Evolutionary conservation across 257 asterid species (phyloP), one percentile per base, ranked within the genome.

Genomic region (Cordia subcordata): DNA sequence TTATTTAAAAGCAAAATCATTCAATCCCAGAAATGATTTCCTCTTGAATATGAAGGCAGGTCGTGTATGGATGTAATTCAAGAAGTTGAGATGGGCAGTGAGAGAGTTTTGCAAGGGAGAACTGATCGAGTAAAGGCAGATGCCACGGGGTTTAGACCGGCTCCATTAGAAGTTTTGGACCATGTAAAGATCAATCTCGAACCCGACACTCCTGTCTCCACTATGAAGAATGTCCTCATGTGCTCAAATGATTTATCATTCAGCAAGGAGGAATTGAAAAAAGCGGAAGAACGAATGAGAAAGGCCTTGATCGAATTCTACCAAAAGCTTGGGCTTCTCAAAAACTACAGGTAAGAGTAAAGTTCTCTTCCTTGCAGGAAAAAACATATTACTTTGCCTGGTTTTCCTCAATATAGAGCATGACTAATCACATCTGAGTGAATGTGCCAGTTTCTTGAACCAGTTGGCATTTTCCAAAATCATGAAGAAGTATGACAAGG

Each of bases 401-500:
- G 35, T 27, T 27, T 27, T 6, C 35, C 35, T 27, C 35, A 27
- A 27, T 27, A 1, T 27, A 27, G 32, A 10, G 14, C 19, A 57
- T 77, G 66, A 72, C 49, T 57, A 49, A 17, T 13, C 18, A 10
- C 13, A 23, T 56, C 47, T 55, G 60, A 13, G 35, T 65, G n/a
- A 49, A 40, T 60, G n/a, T 73, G 57, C 27, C 77, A 84, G 97
- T 72, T 89, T 86, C 81, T 68, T 89, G 87, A 89, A 89, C 67
- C 67, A 55, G 68, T 81, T 89, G 77, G 95, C 97, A 49, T 84
- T 82, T 72, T 84, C 94, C 47, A 89, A 86, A 85, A 89, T 86
- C 65, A 65, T 86, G 94, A 86, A 86, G 89, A 89, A 89, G 81
- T 86, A 86, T 63, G 92, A 89, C 64, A 89, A 89, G 95, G 95